Percentiles rank a stretch among this genome's conserved stretches.
Conservation (phyloP, 495 filamentous ascomycete genomes). For the Xylaria acuta region DNA sequence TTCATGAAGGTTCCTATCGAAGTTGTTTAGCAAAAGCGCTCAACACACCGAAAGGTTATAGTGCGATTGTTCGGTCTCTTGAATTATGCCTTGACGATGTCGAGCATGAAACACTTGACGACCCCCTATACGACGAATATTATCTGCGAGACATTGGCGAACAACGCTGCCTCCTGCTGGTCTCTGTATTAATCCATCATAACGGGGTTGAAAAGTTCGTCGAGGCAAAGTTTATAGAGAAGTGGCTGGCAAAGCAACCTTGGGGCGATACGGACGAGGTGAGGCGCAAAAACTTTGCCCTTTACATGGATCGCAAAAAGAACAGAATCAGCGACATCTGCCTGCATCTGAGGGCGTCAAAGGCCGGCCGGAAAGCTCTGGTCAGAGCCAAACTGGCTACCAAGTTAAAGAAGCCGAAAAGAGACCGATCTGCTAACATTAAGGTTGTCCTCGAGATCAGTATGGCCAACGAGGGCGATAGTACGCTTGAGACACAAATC, state of each 20-base stretch:
- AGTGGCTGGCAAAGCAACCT: slow-evolving; percentile 62
- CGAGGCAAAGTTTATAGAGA: slow-evolving; percentile 58
- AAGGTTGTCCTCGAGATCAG: slow-evolving; percentile 45
- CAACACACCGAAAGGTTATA: slow-evolving; percentile 52
- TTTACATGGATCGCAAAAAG: slow-evolving; percentile 47
- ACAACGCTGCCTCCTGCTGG: slow-evolving; percentile 56
- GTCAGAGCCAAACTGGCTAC: slow-evolving; percentile 47
- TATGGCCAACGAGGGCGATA: slow-evolving; percentile 41
- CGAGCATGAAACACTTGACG: slow-evolving; percentile 55
- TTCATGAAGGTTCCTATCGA: slow-evolving; percentile 31
- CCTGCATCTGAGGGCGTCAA: slow-evolving; percentile 43
- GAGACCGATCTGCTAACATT: slow-evolving; percentile 35
- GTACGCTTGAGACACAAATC: slow-evolving; percentile 21
- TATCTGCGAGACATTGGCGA: slow-evolving; percentile 58
- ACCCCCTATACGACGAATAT: slow-evolving; percentile 58
- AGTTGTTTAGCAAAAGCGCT: slow-evolving; percentile 37
- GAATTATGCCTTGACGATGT: slow-evolving; percentile 55
- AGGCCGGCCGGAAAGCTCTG: slow-evolving; percentile 49
- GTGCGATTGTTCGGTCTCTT: slow-evolving; percentile 59
- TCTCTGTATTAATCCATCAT: slow-evolving; percentile 51
- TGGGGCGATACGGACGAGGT: slow-evolving; percentile 56
- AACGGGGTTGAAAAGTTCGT: slow-evolving; percentile 51
- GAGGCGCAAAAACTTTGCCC: slow-evolving; percentile 52
- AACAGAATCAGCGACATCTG: slow-evolving; percentile 56
- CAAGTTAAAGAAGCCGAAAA: slow-evolving; percentile 30